Percentiles rank a stretch among this genome's conserved stretches.
Conservation (phyloP, 768 basidiomycete species). For the Boletus rubescentipes region DNA sequence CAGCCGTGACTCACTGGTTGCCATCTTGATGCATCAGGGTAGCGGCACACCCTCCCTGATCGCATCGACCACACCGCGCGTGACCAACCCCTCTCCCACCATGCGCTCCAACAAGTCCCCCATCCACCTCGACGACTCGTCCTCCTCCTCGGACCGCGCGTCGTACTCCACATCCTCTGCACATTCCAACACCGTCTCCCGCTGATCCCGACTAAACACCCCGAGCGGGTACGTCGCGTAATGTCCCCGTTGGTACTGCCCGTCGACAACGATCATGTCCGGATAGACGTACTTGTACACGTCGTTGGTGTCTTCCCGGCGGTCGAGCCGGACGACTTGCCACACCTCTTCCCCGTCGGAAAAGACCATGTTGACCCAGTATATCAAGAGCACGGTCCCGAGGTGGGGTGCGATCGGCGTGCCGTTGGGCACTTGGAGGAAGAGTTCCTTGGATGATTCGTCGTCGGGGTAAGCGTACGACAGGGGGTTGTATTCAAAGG, state of each 20-base stretch:
- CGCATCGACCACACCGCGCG: constrained; percentile 2
- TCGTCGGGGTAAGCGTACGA: constrained; percentile 25
- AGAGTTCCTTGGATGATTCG: constrained; percentile 25
- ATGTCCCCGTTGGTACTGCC: background rate
- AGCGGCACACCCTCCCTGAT: constrained; percentile 16
- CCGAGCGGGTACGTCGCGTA: constrained; percentile 18
- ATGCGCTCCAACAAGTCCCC: constrained; percentile 17
- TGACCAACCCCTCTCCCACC: constrained; percentile 14
- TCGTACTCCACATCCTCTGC: constrained; percentile 27
- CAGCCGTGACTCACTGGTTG: background rate
- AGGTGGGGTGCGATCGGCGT: background rate
- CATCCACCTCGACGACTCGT: constrained; percentile 19
- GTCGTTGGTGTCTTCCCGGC: background rate
- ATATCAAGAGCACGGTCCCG: constrained; percentile 20
- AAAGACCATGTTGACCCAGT: constrained; percentile 28
- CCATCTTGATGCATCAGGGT: background rate
- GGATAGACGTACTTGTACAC: constrained; percentile 26
- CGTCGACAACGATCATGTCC: constrained; percentile 27
- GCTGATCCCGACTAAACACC: constrained; percentile 22
- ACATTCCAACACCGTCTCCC: constrained; percentile 26
- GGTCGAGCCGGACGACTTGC: constrained; percentile 27
- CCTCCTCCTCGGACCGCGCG: background rate
- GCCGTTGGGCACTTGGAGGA: constrained; percentile 17
- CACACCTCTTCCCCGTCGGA: constrained; percentile 25
- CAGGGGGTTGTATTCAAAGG: constrained; percentile 21